Evolutionary conservation across 2,329 filamentous ascomycete genomes (phyloP), one percentile per base, ranked within the genome.

Genomic region (Diaporthe vaccinii): DNA sequence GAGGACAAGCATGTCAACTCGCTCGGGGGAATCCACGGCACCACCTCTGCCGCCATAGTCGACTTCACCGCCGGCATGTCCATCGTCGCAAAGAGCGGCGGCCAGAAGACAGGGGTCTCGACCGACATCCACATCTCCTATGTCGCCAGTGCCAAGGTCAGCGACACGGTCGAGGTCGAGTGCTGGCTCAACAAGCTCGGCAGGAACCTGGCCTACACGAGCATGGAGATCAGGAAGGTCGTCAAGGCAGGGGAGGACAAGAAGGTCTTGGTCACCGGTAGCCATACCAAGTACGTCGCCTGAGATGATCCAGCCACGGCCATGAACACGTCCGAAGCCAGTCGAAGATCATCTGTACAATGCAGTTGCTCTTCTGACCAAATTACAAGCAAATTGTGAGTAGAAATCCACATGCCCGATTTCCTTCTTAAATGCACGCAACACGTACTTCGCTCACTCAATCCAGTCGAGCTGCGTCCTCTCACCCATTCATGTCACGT

Each of bases 91-190:
- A 91, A 88, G 84, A 93, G 94, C 77, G 82, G 92, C 75, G 84
- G 87, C 36, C 86, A 88, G 41, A 89, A 88, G 79, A 93, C 92
- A 4, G 93, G 93, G 62, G 93, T 94, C 46, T 93, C 91, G 78
- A 88, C 92, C 49, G 93, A 95, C 82, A 95, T 95, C 81, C 93
- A 95, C 83, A 88, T 94, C 76, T 91, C 89, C 69, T 95, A 94
- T 79, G 85, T 93, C 73, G 89, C 89, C 51, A 89, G 89, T 4
- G 93, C 93, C 1, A 86, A 86, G 62, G 86, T 89, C 36, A 93
- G 92, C 20, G 93, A 95, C 75, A 87, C 86, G 78, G 86, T 95
- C 46, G 92, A 94, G 85, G 90, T 95, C 73, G 90, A 93, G 80
- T 90, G 91, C 28, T 88, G 84, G 76, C 91, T 91, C 8, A 90